phyloP scores from a whole-genome alignment of 2,329 filamentous ascomycete genomes.

The Daldinia eschscholtzii region DNA sequence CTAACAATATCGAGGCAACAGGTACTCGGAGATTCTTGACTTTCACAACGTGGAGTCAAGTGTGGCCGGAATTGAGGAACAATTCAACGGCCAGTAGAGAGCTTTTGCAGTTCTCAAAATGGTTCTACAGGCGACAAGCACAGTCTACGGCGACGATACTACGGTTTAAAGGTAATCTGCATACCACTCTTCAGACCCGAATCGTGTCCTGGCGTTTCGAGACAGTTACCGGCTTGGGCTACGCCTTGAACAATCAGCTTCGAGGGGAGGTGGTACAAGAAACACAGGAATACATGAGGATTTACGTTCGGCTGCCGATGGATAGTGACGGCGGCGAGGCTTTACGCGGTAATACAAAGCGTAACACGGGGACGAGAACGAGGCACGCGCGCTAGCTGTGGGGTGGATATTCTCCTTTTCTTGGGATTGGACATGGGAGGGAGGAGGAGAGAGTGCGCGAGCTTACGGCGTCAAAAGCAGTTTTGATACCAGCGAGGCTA shows the following conservation, averaged over 20 bases:
- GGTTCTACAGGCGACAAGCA: constrained; percentile 40
- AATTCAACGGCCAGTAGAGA: constrained; percentile 56
- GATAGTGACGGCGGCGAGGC: constrained; percentile 19
- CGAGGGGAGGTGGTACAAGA: constrained; percentile 26
- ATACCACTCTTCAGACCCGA: constrained; percentile 41
- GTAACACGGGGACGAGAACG: constrained; percentile 21
- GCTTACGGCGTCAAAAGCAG: constrained; percentile 18
- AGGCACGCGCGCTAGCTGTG: constrained; percentile 23
- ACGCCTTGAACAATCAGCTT: constrained; percentile 40
- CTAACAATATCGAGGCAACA: constrained; percentile 57
- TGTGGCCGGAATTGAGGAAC: constrained; percentile 56
- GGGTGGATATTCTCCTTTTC: constrained; percentile 27
- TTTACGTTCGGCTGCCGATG: constrained; percentile 35
- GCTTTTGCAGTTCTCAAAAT: constrained; percentile 25
- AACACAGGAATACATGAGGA: constrained; percentile 39
- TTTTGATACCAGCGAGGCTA: constrained; percentile 18
- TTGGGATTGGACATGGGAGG: constrained; percentile 7
- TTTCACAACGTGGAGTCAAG: constrained; percentile 90
- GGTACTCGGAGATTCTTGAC: constrained; percentile 98
- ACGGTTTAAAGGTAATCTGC: constrained; percentile 40
- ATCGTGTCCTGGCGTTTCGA: constrained; percentile 50
- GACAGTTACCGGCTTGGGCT: constrained; percentile 46
- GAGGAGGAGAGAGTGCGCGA: constrained; percentile 24
- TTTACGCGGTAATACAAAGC: constrained; percentile 41
- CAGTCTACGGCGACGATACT: constrained; percentile 44